phyloP scores from a whole-genome alignment of 2,329 filamentous ascomycete species.

The Penicillium sp. region DNA sequence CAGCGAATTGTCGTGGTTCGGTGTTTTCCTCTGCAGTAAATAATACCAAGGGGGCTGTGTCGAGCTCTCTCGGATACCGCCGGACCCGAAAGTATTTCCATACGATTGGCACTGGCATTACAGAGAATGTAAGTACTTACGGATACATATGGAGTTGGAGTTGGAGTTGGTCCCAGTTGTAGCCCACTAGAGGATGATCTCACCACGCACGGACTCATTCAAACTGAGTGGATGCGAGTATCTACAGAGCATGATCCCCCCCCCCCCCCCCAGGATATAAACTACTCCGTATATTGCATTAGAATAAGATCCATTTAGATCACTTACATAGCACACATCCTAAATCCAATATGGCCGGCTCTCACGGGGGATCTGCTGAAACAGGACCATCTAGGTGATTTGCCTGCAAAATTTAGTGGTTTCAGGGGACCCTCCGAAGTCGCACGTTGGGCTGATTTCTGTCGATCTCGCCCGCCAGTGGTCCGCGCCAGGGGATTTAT shows the following conservation, averaged over 20 bases:
- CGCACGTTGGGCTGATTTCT: background rate
- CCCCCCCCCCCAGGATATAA: no score
- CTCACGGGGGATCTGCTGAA: background rate
- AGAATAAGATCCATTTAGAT: no score
- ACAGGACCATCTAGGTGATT: background rate
- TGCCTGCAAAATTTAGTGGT: background rate
- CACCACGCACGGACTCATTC: background rate
- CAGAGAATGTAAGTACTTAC: background rate
- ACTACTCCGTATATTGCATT: no score
- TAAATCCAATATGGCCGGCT: background rate
- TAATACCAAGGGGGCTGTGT: constrained; percentile 12
- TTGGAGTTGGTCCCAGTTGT: no score
- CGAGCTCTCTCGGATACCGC: constrained; percentile 22
- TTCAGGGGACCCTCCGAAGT: background rate
- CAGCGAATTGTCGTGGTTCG: background rate
- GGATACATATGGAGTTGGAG: background rate
- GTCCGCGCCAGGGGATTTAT: background rate
- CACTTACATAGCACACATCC: no score
- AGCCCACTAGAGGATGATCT: background rate
- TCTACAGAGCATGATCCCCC: no score
- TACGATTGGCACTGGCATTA: no score
- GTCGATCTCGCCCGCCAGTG: background rate
- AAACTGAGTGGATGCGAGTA: background rate
- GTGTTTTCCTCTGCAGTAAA: background rate
- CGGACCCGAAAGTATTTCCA: constrained; percentile 10